Evolutionary conservation across 1,139 yeast genomes (phyloP).

Genomic region (Suhomyces bribrorum): DNA sequence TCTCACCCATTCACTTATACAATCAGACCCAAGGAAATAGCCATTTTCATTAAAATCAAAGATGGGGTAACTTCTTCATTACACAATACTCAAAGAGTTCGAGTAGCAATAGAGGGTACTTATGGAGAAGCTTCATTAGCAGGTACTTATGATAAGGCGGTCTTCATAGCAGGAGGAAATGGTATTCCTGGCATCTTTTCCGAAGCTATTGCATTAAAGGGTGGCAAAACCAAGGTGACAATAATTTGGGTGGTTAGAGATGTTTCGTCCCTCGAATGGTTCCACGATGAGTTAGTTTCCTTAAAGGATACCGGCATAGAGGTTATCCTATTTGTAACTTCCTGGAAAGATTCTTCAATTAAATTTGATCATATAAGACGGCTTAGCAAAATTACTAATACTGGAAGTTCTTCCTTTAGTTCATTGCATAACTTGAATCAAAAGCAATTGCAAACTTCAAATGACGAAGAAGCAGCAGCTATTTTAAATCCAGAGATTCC

Average conservation of each 20-base stretch:
- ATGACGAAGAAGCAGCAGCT: not conserved
- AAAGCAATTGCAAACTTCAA: not conserved
- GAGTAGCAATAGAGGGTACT: slow-evolving; percentile 28
- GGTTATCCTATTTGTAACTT: slow-evolving; percentile 21
- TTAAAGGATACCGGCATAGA: slow-evolving; percentile 18
- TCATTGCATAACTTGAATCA: not conserved
- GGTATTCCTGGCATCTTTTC: slow-evolving; percentile 30
- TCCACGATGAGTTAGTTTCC: slow-evolving; percentile 20
- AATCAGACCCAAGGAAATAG: slow-evolving; percentile 27
- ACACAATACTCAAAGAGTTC: slow-evolving; percentile 22
- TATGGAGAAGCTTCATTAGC: slow-evolving; percentile 26
- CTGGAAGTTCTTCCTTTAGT: not conserved
- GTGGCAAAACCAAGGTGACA: slow-evolving; percentile 11
- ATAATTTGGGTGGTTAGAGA: slow-evolving; percentile 26
- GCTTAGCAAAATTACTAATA: not conserved
- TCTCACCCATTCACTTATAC: slow-evolving; percentile 71
- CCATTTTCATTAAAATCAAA: slow-evolving; percentile 47
- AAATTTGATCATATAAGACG: not conserved
- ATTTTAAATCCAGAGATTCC: not conserved
- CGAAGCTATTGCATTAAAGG: slow-evolving; percentile 18
- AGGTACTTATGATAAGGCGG: slow-evolving; percentile 20
- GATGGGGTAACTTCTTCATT: slow-evolving; percentile 44
- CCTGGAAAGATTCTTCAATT: not conserved
- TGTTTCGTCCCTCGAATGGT: slow-evolving; percentile 21
- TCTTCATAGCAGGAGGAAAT: slow-evolving; percentile 31